Percentiles rank a stretch among this genome's conserved stretches.
These are phyloP conservation scores for Grosmannia huntii DNA, from an alignment of 2,329 filamentous ascomycete genomes.

Conservation along the genomic window DNA sequence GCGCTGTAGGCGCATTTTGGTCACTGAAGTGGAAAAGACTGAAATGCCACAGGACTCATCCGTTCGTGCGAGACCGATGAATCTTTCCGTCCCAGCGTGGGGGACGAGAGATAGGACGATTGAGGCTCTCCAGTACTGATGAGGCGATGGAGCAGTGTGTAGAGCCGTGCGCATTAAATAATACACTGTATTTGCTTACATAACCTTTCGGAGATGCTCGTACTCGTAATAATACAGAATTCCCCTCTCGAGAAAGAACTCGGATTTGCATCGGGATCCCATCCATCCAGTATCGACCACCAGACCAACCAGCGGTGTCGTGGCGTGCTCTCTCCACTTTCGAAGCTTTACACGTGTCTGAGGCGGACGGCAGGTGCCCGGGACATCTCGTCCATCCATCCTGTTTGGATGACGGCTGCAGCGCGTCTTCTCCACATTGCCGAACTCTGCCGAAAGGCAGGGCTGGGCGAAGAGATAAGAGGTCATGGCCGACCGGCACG, in stretches of 20 bases:
- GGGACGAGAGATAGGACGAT: too few relatives aligned
- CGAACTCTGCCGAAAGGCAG: constrained; percentile 7
- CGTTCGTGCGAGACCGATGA: neutral
- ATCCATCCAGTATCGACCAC: neutral
- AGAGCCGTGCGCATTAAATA: neutral
- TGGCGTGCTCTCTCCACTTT: neutral
- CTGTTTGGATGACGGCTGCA: neutral
- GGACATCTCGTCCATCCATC: too few relatives aligned
- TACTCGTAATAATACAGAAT: neutral
- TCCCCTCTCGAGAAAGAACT: neutral
- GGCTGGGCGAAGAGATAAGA: neutral
- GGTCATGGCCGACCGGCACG: constrained; percentile 31
- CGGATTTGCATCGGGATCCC: constrained; percentile 14
- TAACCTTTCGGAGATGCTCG: too few relatives aligned
- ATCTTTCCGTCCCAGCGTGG: too few relatives aligned
- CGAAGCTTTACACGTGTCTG: neutral
- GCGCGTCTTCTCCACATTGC: constrained; percentile 10
- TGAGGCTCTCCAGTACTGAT: too few relatives aligned
- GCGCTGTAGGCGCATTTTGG: neutral
- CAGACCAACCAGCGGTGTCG: neutral
- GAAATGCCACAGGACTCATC: neutral
- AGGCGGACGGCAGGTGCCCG: neutral
- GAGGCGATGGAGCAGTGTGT: too few relatives aligned
- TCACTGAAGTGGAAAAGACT: neutral
- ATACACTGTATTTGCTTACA: neutral